A percentile compares a stretch with the other conserved stretches of the same genome.
Conservation (phyloP, 305 asterid genomes). For the Fraxinus baroniana region DNA sequence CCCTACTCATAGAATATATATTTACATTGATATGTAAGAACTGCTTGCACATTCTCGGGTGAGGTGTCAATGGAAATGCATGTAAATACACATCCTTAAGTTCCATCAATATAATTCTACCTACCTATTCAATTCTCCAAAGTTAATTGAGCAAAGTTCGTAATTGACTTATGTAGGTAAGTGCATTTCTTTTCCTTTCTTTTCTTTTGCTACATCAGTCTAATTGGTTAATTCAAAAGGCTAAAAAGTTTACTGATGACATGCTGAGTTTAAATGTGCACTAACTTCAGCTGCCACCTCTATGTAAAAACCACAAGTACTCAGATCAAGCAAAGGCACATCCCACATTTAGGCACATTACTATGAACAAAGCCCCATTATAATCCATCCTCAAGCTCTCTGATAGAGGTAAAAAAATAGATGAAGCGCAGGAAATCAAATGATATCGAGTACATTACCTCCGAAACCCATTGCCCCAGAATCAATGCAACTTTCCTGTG, state of each 20-base stretch:
- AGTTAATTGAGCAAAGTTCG: not conserved
- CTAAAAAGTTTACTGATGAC: not conserved
- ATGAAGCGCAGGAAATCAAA: conserved; percentile 5
- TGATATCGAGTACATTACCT: conserved; percentile 47
- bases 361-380: not conserved
- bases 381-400: not conserved
- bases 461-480: conserved; percentile 98
- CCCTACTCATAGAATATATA: not conserved
- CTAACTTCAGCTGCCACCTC: conserved; percentile 12
- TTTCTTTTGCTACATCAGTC: not conserved
- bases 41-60: not conserved
- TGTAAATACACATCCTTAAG: not conserved
- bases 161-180: not conserved
- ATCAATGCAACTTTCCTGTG: conserved; percentile 92
- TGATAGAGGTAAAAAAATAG: not conserved
- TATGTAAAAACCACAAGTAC: not conserved
- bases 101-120: not conserved
- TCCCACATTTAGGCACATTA: conserved; percentile 9
- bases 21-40: not conserved
- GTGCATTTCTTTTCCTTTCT: not conserved
- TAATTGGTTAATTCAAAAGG: not conserved
- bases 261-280: not conserved
- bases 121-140: not conserved
- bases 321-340: conserved; percentile 16
- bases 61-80: not conserved